Percentiles rank a stretch among this genome's conserved stretches.
Conservation (phyloP, 148 eudicot genomes). For the Rhododendron ferrugineum region DNA sequence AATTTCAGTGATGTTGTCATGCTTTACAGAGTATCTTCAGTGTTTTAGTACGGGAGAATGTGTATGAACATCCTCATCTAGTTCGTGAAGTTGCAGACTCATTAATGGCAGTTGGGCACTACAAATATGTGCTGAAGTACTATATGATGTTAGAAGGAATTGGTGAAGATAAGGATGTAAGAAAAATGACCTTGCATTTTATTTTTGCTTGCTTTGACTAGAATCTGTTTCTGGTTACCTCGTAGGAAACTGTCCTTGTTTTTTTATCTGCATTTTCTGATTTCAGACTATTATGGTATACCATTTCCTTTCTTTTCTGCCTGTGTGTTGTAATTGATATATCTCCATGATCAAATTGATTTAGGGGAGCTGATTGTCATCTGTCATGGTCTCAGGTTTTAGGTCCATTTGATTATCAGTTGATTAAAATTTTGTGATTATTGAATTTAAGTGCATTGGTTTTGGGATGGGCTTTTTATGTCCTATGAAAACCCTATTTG, state of each 20-base stretch:
- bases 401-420: background rate
- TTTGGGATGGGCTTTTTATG: background rate
- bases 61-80: constrained; percentile 32
- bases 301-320: background rate
- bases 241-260: background rate
- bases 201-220: background rate
- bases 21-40: constrained; percentile 57
- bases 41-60: constrained; percentile 34
- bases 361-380: background rate
- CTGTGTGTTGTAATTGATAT: background rate
- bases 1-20: constrained; percentile 7
- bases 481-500: background rate
- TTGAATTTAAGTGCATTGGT: background rate
- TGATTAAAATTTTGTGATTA: background rate
- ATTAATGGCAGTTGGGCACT: constrained; percentile 37
- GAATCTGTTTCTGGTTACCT: background rate
- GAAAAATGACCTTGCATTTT: background rate
- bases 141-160: constrained; percentile 56
- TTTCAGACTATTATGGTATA: no score
- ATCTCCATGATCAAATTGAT: background rate
- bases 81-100: constrained; percentile 65
- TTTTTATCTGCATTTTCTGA: background rate
- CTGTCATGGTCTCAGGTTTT: background rate
- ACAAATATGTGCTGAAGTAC: constrained; percentile 71
- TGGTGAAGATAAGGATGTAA: constrained; percentile 31